phyloP scores from a whole-genome alignment of 805 yeast species.

The Wickerhamomyces ciferrii region DNA sequence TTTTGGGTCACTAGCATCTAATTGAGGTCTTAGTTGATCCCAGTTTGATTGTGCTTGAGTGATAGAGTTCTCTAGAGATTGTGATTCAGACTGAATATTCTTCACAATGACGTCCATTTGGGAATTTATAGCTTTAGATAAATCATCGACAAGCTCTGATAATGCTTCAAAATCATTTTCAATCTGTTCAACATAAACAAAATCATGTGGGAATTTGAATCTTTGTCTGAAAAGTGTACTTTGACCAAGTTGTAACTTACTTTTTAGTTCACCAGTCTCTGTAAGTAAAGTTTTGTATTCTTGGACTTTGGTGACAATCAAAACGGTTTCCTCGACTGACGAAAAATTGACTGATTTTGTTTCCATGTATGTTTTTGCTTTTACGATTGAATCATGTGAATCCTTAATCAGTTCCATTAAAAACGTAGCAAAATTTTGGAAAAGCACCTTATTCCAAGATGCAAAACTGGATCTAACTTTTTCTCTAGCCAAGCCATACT shows the following conservation, averaged over 20 bases:
- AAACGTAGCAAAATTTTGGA: slow-evolving; percentile 33
- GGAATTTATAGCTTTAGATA: slow-evolving; percentile 32
- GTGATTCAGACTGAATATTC: slow-evolving; percentile 35
- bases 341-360: slow-evolving; percentile 25
- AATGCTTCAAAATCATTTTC: slow-evolving; percentile 42
- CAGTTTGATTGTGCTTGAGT: slow-evolving; percentile 34
- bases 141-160: slow-evolving; percentile 28
- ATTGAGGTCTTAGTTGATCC: slow-evolving; percentile 34
- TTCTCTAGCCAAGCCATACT: slow-evolving; percentile 48
- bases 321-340: slow-evolving; percentile 32
- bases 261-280: slow-evolving; percentile 2
- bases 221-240: slow-evolving; percentile 35
- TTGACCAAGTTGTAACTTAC: slow-evolving; percentile 25
- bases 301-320: slow-evolving; percentile 34
- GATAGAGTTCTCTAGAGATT: slow-evolving; percentile 28
- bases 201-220: slow-evolving; percentile 41
- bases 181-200: slow-evolving; percentile 63
- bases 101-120: slow-evolving; percentile 37
- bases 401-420: slow-evolving; percentile 26
- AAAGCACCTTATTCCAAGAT: slow-evolving; percentile 46
- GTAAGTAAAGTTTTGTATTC: slow-evolving; percentile 12
- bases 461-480: slow-evolving; percentile 51
- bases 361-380: slow-evolving; percentile 33
- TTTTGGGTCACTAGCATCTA: slow-evolving; percentile 26
- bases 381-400: slow-evolving; percentile 26